Percentiles rank a stretch among this genome's conserved stretches.
Conservation (phyloP, 2,329 filamentous ascomycete genomes). For the Ascochyta fabae region DNA sequence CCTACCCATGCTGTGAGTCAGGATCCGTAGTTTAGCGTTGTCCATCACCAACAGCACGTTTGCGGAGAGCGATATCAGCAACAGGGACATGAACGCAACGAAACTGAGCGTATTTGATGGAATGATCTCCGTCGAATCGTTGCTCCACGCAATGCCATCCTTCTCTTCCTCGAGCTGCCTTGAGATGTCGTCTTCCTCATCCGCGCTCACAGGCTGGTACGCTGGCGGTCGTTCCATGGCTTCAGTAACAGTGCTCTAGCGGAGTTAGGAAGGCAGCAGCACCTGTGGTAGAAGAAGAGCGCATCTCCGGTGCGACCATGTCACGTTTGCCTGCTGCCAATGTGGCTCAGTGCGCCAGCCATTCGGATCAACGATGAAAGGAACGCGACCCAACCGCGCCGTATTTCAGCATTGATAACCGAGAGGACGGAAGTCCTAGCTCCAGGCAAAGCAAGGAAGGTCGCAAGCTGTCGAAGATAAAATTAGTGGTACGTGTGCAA, state of each 20-base stretch:
- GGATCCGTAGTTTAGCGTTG: slow-evolving; percentile 29
- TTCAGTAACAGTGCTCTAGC: slow-evolving; percentile 5
- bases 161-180: slow-evolving; percentile 34
- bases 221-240: slow-evolving; percentile 33
- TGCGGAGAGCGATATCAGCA: slow-evolving; percentile 38
- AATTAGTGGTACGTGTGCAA: slow-evolving; percentile 33
- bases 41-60: slow-evolving; percentile 41
- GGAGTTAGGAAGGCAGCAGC: slow-evolving; percentile 16
- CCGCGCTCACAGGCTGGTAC: slow-evolving; percentile 35
- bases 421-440: slow-evolving; percentile 12
- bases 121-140: slow-evolving; percentile 33
- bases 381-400: slow-evolving; percentile 17
- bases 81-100: slow-evolving; percentile 33
- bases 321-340: neutral
- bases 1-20: slow-evolving; percentile 21
- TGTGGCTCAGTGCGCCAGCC: neutral
- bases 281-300: slow-evolving; percentile 10
- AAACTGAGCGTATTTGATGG: slow-evolving; percentile 37
- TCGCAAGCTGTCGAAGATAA: slow-evolving; percentile 25
- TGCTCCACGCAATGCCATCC: slow-evolving; percentile 32
- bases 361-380: slow-evolving; percentile 34
- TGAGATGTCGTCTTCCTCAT: slow-evolving; percentile 28
- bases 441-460: slow-evolving; percentile 31
- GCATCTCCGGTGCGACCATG: slow-evolving; percentile 10
- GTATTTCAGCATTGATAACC: slow-evolving; percentile 16